Percentiles rank a stretch among this genome's conserved stretches.
Evolutionary conservation across 2,329 filamentous ascomycete genomes (phyloP).

Genomic region (Neonectria hederae): DNA sequence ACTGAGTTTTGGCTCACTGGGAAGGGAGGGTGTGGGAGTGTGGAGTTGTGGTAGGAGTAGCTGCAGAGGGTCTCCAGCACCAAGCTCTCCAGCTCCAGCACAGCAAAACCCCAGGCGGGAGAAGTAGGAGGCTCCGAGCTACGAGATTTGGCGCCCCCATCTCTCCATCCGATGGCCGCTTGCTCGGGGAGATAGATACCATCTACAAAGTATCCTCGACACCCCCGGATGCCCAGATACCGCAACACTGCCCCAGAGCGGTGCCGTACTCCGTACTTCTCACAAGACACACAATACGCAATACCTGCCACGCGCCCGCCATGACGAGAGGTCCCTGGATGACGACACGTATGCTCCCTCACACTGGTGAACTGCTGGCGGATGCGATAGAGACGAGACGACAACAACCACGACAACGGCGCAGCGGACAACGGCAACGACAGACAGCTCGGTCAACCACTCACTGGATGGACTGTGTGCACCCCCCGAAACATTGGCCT

Average conservation of each 20-base stretch:
- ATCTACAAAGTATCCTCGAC: not conserved
- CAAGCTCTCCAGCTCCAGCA: slow-evolving; percentile 28
- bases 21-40: slow-evolving; percentile 20
- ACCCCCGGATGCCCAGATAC: slow-evolving; percentile 3
- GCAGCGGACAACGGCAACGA: too few species aligned
- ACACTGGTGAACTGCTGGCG: not conserved
- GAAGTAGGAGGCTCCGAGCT: slow-evolving; percentile 42
- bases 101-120: slow-evolving; percentile 36
- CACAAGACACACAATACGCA: not conserved
- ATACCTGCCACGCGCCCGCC: slow-evolving; percentile 5
- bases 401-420: not conserved
- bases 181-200: slow-evolving; percentile 26
- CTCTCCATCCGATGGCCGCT: slow-evolving; percentile 22
- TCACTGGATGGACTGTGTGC: not conserved
- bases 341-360: slow-evolving; percentile 13
- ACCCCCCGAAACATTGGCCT: slow-evolving; percentile 22
- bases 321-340: not conserved
- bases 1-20: slow-evolving; percentile 12
- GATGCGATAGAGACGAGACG: not conserved
- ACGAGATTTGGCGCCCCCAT: slow-evolving; percentile 20
- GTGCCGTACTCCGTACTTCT: not conserved
- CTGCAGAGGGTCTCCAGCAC: slow-evolving; percentile 19
- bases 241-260: slow-evolving; percentile 6
- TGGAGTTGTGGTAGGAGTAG: slow-evolving; percentile 25
- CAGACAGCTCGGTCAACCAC: not conserved